Percentiles rank a stretch among this genome's conserved stretches.
phyloP scores from a whole-genome alignment of 2,329 filamentous ascomycete genomes.

The Sporothrix brasiliensis region DNA sequence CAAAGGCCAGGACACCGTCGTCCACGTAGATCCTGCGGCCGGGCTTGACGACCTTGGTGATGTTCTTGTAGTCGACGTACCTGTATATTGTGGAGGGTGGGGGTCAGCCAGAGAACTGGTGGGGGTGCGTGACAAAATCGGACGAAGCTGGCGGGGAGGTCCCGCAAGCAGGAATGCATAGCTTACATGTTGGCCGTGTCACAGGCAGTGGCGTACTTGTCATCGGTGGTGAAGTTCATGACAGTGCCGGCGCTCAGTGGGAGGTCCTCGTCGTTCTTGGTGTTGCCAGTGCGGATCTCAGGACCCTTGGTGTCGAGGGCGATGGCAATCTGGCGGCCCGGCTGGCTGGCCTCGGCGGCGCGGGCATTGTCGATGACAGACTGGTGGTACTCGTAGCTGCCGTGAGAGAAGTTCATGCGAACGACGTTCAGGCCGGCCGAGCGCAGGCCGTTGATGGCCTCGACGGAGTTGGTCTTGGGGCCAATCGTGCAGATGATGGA shows the following conservation, averaged over 20 bases:
- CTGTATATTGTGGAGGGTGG: conserved; percentile 47
- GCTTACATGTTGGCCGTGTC: conserved; percentile 91
- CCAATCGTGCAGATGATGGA: conserved; percentile 99
- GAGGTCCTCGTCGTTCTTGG: conserved; percentile 75
- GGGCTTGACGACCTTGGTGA: conserved; percentile 92
- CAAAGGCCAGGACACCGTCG: conserved; percentile 95
- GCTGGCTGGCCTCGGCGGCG: conserved; percentile 74
- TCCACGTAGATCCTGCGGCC: conserved; percentile 97
- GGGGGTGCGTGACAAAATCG: neutral
- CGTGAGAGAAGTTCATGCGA: conserved; percentile 99
- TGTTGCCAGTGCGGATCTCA: conserved; percentile 65
- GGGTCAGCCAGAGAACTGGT: conserved; percentile 20
- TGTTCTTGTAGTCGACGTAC: conserved; percentile 99
- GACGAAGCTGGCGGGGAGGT: conserved; percentile 33
- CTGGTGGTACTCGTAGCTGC: conserved; percentile 88
- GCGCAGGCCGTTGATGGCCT: conserved; percentile 95
- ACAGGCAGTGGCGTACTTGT: conserved; percentile 80
- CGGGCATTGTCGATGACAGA: conserved; percentile 96
- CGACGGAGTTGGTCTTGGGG: conserved; percentile 97
- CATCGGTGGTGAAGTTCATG: conserved; percentile 96
- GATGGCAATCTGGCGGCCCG: conserved; percentile 89
- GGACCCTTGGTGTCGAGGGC: conserved; percentile 76
- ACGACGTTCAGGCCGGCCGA: conserved; percentile 93
- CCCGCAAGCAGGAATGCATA: neutral
- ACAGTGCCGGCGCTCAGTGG: conserved; percentile 81